A percentile compares a stretch with the other conserved stretches of the same genome.
Conservation (phyloP, 2,329 filamentous ascomycete genomes). For the Aspergillus quadricinctus region DNA sequence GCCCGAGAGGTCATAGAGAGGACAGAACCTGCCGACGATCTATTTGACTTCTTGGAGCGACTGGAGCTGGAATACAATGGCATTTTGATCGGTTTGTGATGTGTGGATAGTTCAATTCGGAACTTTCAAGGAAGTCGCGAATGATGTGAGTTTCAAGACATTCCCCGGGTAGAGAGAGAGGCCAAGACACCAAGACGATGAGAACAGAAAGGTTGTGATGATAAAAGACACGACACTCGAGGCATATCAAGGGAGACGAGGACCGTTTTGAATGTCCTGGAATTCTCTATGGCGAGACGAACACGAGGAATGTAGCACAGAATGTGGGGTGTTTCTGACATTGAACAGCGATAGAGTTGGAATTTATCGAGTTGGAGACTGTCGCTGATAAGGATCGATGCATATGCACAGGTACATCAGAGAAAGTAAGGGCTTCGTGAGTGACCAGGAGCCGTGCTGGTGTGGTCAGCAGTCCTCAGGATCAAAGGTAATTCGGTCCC, state of each 20-base stretch:
- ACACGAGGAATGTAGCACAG: slow-evolving; percentile 16
- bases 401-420: neutral
- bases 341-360: neutral
- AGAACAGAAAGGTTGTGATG: slow-evolving; percentile 1
- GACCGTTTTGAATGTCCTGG: slow-evolving; percentile 1
- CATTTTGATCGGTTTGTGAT: slow-evolving; percentile 22
- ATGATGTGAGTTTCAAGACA: slow-evolving; percentile 6
- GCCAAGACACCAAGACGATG: slow-evolving; percentile 10
- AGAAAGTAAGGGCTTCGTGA: neutral
- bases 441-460: neutral
- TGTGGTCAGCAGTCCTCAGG: neutral
- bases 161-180: slow-evolving; percentile 2
- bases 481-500: neutral
- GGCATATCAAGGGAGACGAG: slow-evolving; percentile 16
- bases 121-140: neutral
- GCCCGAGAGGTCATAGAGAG: slow-evolving; percentile 15
- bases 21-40: slow-evolving; percentile 23
- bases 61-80: slow-evolving; percentile 22
- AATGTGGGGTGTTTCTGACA: slow-evolving; percentile 4
- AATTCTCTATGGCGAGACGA: slow-evolving; percentile 4
- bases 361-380: neutral
- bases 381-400: neutral
- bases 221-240: slow-evolving; percentile 8
- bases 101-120: slow-evolving; percentile 4
- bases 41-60: slow-evolving; percentile 24